Conservation (phyloP, 495 filamentous ascomycete species). For the Hypoxylon rickii region DNA sequence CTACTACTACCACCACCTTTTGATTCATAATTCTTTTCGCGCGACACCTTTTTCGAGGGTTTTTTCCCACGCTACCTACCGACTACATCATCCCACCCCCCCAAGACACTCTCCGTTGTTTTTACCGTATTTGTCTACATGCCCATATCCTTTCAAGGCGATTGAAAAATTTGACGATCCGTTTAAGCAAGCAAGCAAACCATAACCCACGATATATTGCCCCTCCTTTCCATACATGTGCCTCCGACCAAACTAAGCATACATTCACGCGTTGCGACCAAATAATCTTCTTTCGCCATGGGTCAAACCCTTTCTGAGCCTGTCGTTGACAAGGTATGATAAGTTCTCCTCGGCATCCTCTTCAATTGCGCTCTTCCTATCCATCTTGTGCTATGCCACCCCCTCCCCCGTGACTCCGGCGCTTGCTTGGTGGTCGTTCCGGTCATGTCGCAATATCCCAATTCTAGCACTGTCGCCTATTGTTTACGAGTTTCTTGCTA, state of each 20-base stretch:
- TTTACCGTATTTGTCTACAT: conserved; percentile 30
- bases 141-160: conserved; percentile 16
- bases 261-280: conserved; percentile 21
- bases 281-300: conserved; percentile 59
- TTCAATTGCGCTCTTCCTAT: conserved; percentile 27
- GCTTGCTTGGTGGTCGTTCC: conserved; percentile 29
- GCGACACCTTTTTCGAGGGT: conserved; percentile 25
- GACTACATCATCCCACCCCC: conserved; percentile 32
- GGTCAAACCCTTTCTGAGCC: conserved; percentile 99
- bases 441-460: conserved; percentile 22
- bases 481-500: conserved; percentile 3
- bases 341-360: conserved; percentile 2
- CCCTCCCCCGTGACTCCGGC: conserved; percentile 28
- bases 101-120: conserved; percentile 27
- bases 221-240: conserved; percentile 24
- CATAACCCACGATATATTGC: conserved; percentile 17
- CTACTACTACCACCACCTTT: not conserved
- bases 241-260: conserved; percentile 14
- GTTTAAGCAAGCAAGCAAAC: conserved; percentile 12
- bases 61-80: conserved; percentile 30
- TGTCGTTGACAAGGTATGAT: conserved; percentile 94
- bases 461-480: conserved; percentile 21
- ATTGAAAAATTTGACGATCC: conserved; percentile 36
- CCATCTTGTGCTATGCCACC: not conserved
- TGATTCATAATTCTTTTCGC: conserved; percentile 32